Evolutionary conservation across 768 basidiomycete genomes (phyloP).

Genomic region (Coprinellus micaceus): DNA sequence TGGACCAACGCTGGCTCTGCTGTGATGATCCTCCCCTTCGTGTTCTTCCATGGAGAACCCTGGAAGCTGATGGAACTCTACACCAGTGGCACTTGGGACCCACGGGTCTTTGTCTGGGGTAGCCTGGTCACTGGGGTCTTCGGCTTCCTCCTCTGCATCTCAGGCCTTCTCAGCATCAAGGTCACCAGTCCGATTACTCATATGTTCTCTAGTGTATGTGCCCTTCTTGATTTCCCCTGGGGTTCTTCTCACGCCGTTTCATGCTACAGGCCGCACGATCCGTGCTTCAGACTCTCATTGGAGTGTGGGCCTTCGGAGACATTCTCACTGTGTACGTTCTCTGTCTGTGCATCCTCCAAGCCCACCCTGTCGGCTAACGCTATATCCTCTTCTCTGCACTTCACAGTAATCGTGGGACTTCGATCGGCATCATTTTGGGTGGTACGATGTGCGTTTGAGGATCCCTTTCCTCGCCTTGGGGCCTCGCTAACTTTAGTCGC

Average conservation of each 20-base stretch:
- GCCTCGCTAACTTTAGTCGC: slow-evolving; percentile 3
- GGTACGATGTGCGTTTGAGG: slow-evolving; percentile 58
- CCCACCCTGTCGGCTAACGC: too few species aligned
- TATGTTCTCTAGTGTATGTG: slow-evolving; percentile 75
- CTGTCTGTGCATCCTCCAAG: too few species aligned
- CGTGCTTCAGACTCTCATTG: slow-evolving; percentile 79
- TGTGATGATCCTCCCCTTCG: slow-evolving; percentile 58
- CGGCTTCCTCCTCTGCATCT: slow-evolving; percentile 77
- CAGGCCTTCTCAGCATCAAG: slow-evolving; percentile 76
- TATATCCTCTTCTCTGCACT: not conserved
- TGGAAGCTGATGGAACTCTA: slow-evolving; percentile 37
- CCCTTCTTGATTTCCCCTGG: slow-evolving; percentile 2
- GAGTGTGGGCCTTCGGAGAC: slow-evolving; percentile 75
- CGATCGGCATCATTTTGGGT: slow-evolving; percentile 62
- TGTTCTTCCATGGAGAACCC: slow-evolving; percentile 54
- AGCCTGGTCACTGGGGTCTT: slow-evolving; percentile 69
- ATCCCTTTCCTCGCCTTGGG: not conserved
- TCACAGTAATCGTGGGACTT: slow-evolving; percentile 55
- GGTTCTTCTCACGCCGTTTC: slow-evolving; percentile 7
- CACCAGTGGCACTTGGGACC: slow-evolving; percentile 43
- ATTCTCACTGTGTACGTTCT: slow-evolving; percentile 62
- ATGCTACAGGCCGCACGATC: slow-evolving; percentile 65
- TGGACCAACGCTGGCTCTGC: slow-evolving; percentile 76
- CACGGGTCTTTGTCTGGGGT: slow-evolving; percentile 58
- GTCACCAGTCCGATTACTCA: slow-evolving; percentile 81